Evolutionary conservation across 2,329 filamentous ascomycete species (phyloP).

Genomic region (Phyllosticta paracitricarpa): DNA sequence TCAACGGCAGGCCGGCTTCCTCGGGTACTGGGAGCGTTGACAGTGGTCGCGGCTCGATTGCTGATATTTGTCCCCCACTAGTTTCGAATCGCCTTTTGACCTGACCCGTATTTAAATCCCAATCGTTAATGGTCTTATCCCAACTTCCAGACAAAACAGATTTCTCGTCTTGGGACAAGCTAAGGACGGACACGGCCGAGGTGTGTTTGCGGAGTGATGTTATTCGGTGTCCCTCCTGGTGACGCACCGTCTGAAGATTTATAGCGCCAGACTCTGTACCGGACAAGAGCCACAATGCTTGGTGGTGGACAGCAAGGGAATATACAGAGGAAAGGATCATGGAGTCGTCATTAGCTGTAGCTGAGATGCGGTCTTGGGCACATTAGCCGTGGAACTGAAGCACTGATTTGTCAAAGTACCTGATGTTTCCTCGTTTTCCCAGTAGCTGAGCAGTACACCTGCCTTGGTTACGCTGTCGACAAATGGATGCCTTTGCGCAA

Average conservation of each 20-base stretch:
- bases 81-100: conserved; percentile 66
- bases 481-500: conserved; percentile 91
- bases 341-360: conserved; percentile 43
- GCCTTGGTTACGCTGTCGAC: conserved; percentile 96
- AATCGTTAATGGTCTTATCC: conserved; percentile 91
- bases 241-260: conserved; percentile 84
- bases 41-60: conserved; percentile 74
- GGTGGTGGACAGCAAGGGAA: conserved; percentile 80
- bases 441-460: conserved; percentile 88
- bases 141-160: conserved; percentile 87
- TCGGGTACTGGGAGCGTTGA: conserved; percentile 66
- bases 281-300: conserved; percentile 83
- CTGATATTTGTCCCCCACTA: conserved; percentile 73
- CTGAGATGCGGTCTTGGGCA: conserved; percentile 16
- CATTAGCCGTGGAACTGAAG: not conserved
- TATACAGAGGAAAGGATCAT: conserved; percentile 75
- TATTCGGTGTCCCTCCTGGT: conserved; percentile 90
- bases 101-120: conserved; percentile 84
- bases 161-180: conserved; percentile 72
- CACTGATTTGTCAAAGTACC: conserved; percentile 17
- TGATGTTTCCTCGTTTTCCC: conserved; percentile 86
- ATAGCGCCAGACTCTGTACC: conserved; percentile 86
- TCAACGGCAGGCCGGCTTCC: conserved; percentile 48
- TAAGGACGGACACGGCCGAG: conserved; percentile 83
- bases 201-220: conserved; percentile 71